These are phyloP conservation scores for Polytrichum commune DNA, from an alignment of 225 moss, liverwort and hornwort genomes.

Conservation along the genomic window DNA sequence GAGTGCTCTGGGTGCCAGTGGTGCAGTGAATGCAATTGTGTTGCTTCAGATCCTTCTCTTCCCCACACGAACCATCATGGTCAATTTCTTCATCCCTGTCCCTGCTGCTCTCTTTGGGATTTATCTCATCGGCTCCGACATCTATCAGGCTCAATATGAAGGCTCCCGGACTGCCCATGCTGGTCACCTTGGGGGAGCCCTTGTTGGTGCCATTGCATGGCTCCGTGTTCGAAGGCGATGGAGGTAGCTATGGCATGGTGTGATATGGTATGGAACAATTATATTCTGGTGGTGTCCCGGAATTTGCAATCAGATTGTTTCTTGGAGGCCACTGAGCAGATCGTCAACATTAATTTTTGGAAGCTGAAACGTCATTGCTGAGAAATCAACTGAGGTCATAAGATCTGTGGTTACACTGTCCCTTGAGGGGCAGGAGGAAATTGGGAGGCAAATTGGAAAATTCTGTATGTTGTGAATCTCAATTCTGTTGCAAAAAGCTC, in stretches of 20 bases:
- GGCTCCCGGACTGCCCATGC: constrained; percentile 66
- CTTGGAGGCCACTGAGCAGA: too few species aligned
- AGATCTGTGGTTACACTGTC: too few species aligned
- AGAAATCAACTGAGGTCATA: too few species aligned
- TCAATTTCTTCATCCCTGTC: constrained; percentile 88
- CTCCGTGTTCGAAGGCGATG: constrained; percentile 41
- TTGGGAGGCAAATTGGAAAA: too few species aligned
- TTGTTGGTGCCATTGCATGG: constrained; percentile 69
- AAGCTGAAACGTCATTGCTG: too few species aligned
- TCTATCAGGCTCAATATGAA: constrained; percentile 57
- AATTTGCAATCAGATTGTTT: too few species aligned
- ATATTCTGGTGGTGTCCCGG: too few species aligned
- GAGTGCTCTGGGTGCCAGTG: constrained; percentile 74
- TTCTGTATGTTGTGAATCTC: too few species aligned
- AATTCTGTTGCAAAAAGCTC: too few species aligned
- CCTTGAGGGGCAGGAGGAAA: too few species aligned
- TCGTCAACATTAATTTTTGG: too few species aligned
- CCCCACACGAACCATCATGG: constrained; percentile 77
- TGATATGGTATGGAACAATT: too few species aligned
- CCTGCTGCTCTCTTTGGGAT: constrained; percentile 86
- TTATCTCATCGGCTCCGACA: constrained; percentile 49
- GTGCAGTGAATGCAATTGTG: constrained; percentile 96
- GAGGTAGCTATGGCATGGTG: constrained; percentile 11
- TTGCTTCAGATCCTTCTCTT: constrained; percentile 84
- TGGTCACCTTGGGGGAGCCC: constrained; percentile 88